Evolutionary conservation across 75 land plant genomes (phyloP).

Genomic region (Sequoiadendron giganteum): DNA sequence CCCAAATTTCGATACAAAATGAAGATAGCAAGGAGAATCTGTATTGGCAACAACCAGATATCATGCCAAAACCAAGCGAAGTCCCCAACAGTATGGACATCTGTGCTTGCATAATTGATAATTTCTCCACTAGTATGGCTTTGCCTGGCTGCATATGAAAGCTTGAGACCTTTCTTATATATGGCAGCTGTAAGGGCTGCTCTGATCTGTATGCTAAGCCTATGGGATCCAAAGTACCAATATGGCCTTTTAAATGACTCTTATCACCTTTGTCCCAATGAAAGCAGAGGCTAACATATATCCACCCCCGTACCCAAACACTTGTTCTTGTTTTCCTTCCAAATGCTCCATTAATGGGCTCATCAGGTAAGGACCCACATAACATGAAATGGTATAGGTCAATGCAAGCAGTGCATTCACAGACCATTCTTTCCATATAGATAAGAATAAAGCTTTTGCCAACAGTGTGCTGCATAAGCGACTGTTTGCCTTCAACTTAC

Average conservation of each 20-base stretch:
- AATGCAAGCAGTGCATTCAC: slow-evolving; percentile 52
- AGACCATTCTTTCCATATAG: slow-evolving; percentile 37
- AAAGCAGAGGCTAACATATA: slow-evolving; percentile 40
- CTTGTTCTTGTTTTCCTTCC: background rate
- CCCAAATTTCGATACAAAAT: slow-evolving; percentile 55
- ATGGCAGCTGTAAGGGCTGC: slow-evolving; percentile 60
- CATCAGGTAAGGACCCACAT: slow-evolving; percentile 74
- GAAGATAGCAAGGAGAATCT: slow-evolving; percentile 46
- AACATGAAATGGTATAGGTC: slow-evolving; percentile 50
- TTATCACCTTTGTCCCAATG: slow-evolving; percentile 38
- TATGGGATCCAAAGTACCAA: slow-evolving; percentile 57
- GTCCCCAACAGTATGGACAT: slow-evolving; percentile 71
- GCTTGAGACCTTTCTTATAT: slow-evolving; percentile 63
- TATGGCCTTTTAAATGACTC: slow-evolving; percentile 64
- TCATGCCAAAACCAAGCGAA: slow-evolving; percentile 74
- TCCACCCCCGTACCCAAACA: slow-evolving; percentile 14
- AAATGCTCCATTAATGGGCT: background rate
- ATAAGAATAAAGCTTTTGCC: slow-evolving; percentile 27
- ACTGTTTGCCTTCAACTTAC: slow-evolving; percentile 20
- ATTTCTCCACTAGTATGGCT: slow-evolving; percentile 70
- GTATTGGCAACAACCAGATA: slow-evolving; percentile 55
- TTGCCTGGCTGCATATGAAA: slow-evolving; percentile 51
- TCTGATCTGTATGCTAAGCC: slow-evolving; percentile 51
- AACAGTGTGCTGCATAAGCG: slow-evolving; percentile 24
- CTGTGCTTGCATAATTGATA: slow-evolving; percentile 71